Base-by-base conservation (phyloP, 257 asterid genomes). In the Avicennia marina region DNA sequence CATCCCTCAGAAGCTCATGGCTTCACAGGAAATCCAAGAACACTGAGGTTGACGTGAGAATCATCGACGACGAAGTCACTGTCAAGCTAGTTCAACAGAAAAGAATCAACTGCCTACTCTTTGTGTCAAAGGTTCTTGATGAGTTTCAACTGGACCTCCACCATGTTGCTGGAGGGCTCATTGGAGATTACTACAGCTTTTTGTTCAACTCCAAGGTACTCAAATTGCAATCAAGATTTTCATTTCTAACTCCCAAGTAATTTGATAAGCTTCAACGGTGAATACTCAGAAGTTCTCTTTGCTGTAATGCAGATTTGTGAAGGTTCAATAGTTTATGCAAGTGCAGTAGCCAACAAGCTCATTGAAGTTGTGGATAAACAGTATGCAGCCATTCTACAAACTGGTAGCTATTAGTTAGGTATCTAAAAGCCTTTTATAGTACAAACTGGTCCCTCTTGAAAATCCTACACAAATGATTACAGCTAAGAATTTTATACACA, bases 141-240 rank as follows among this genome's bases (percentile, higher is more conserved):
- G 94, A 88, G 21, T 84, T 91, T 64, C 91, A 87, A 64, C 72
- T 91, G 4, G 95, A 88, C 74, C 88, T 88, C 24, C 90, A 88
- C 43, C 94, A 91, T 75, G 95, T 91, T 68, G 95, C 94, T 18
- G 96, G 95, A 2, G 98, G 98, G 8, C 84, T 91, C 5, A 83
- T 85, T 42, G 98, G 96, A 2, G 95, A 91, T 63, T 79, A 83
- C 32, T 91, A 85, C 29, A 87, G 93, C 73, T 88, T 83, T 41
- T 70, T 83, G 45, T 76, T 91, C 73, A 91, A 88, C 70, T 83
- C 95, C 62, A 91, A 87, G 96, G 98, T 89, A n/a, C 43, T 32
- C 29, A 2, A 13, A 31, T 11, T 11, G 17, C 9, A 0, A 27
- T 4, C 4, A 43, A 43, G 18, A 13, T n/a, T n/a, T n/a, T n/a